phyloP scores from a whole-genome alignment of 2,329 filamentous ascomycete species.

The Fusarium keratoplasticum region DNA sequence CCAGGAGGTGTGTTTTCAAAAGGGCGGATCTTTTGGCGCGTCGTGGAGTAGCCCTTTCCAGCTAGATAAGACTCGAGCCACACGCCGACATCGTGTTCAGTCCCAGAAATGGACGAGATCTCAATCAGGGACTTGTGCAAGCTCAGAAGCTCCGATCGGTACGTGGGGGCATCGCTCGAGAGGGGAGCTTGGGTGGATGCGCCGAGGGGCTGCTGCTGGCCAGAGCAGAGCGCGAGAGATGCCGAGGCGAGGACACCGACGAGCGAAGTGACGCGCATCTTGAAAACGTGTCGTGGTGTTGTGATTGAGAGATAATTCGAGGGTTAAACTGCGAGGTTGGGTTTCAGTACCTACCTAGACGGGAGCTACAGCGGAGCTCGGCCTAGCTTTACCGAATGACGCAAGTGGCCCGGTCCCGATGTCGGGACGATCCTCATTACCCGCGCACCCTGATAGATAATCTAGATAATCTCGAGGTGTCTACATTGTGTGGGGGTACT shows the following conservation, averaged over 20 bases:
- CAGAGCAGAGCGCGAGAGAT: constrained; percentile 20
- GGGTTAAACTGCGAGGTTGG: neutral
- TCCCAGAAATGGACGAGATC: constrained; percentile 76
- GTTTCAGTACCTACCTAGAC: constrained; percentile 19
- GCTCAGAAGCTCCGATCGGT: constrained; percentile 68
- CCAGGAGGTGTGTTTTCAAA: constrained; percentile 45
- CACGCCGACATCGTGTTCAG: constrained; percentile 75
- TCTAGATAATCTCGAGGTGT: neutral
- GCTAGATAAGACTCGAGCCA: constrained; percentile 77
- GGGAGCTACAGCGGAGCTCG: constrained; percentile 8
- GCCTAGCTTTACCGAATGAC: constrained; percentile 31
- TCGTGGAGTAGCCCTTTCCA: constrained; percentile 55
- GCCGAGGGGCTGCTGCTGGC: constrained; percentile 24
- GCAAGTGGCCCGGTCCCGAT: constrained; percentile 25
- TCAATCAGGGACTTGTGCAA: constrained; percentile 82
- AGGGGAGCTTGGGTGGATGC: neutral
- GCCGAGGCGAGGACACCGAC: constrained; percentile 22
- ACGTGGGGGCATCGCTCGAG: constrained; percentile 44
- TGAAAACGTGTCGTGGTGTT: constrained; percentile 13
- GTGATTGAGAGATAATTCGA: constrained; percentile 3
- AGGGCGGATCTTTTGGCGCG: constrained; percentile 55
- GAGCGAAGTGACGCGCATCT: constrained; percentile 27
- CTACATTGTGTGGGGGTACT: neutral
- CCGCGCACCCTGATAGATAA: constrained; percentile 17
- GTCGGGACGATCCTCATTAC: constrained; percentile 17